Percentiles rank a stretch among this genome's conserved stretches.
phyloP scores from a whole-genome alignment of 2,329 filamentous ascomycete genomes.

The Bertia moriformis region DNA sequence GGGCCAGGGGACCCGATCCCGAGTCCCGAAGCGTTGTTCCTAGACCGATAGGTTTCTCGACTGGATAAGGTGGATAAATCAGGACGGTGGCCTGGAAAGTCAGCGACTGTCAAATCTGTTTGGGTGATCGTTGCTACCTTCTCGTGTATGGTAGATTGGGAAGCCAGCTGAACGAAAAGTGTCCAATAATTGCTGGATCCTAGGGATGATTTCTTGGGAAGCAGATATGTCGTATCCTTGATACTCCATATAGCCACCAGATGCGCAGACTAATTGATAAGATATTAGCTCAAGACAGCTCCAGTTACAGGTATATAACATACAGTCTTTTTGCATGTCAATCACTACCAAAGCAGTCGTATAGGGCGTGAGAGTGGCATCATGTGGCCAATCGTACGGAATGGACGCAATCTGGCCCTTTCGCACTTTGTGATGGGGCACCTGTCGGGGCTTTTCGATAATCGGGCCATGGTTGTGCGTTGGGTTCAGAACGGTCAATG shows the following conservation, averaged over 20 bases:
- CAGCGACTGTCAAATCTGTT: slow-evolving; percentile 12
- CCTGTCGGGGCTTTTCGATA: slow-evolving; percentile 20
- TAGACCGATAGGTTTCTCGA: slow-evolving; percentile 35
- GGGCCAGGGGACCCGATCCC: slow-evolving; percentile 36
- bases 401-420: slow-evolving; percentile 8
- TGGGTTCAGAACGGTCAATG: slow-evolving; percentile 21
- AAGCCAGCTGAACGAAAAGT: slow-evolving; percentile 15
- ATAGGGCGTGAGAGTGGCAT: slow-evolving; percentile 23
- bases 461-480: slow-evolving; percentile 25
- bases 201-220: slow-evolving; percentile 19
- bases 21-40: slow-evolving; percentile 31
- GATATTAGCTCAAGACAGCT: slow-evolving; percentile 27
- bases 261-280: slow-evolving; percentile 13
- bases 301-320: slow-evolving; percentile 9
- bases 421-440: slow-evolving; percentile 22
- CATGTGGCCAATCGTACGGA: slow-evolving; percentile 29
- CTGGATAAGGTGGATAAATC: slow-evolving; percentile 39
- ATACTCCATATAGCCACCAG: slow-evolving; percentile 21
- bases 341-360: slow-evolving; percentile 28
- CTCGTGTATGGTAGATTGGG: slow-evolving; percentile 20
- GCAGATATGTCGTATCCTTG: slow-evolving; percentile 17
- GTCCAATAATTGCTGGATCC: slow-evolving; percentile 14
- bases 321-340: slow-evolving; percentile 31
- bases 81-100: slow-evolving; percentile 25
- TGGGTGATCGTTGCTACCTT: no score